Evolutionary conservation across 2,329 filamentous ascomycete species (phyloP), one percentile per base, ranked within the genome.

Genomic region (Scorias spongiosa): DNA sequence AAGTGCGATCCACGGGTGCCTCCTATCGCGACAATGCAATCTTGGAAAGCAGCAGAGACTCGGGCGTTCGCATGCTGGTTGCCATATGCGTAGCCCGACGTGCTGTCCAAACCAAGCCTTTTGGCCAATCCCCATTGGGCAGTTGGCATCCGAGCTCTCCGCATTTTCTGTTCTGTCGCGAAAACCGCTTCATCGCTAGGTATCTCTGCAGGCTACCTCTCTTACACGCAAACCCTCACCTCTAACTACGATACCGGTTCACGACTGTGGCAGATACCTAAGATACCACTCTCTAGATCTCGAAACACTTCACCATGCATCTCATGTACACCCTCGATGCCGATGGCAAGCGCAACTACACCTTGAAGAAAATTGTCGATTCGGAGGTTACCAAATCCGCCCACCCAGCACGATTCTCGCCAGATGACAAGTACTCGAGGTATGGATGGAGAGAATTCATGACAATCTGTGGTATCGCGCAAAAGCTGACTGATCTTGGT

Each of bases 351-450:
- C 86, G 89, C 64, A 69, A 82, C 58, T 98, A 96, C 75, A 96
- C 91, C 40, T 78, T 96, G 53, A 89, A 95, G 70, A 95, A 96
- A 72, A 77, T 93, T 54, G 57, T 70, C 48, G 73, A 79, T 56
- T 82, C 83, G 60, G 78, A 87, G 62, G 85, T 95, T 60, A 93
- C 89, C 64, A 94, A 93, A 74, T 91, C 84, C 43, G 91, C 91
- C 45, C 89, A 96, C 70, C 89, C 91, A 40, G 91, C 91, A 38
- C 77, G 91, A 55, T 98, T 96, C 74, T 94, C 86, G 40, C 91
- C 91, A 51, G 91, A 98, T 68, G 91, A 98, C 74, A 94, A 95
- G 74, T 96, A 93, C 76, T 94, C 87, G 59, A 72, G 76, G 74
- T 78, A 62, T 42, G 20, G 20, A 26, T 26, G 20, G 66, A 12